Base-by-base conservation (phyloP, 257 asterid species). In the Ocimum tenuiflorum region DNA sequence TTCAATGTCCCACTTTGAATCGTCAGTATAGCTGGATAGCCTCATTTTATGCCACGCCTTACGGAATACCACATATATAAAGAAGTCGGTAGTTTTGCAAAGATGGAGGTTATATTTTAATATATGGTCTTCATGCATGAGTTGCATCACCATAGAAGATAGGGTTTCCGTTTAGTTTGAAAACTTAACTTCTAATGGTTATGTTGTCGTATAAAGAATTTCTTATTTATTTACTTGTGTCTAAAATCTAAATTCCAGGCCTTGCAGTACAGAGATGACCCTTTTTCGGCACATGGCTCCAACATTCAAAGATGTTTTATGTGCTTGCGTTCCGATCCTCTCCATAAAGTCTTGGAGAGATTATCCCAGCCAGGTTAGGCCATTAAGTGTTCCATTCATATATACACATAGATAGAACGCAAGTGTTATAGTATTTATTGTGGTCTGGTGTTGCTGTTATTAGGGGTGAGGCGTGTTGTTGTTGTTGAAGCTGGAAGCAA, bases 401-500 rank as follows among this genome's bases (percentile, higher is more conserved):
- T 51, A 43, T 8, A 36, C 43, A 41, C 31, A 48, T 2, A 65
- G n/a, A n/a, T n/a, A n/a, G n/a, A n/a, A n/a, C n/a, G n/a, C n/a
- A n/a, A n/a, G n/a, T n/a, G n/a, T n/a, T n/a, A n/a, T n/a, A 31
- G 39, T 29, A 51, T 23, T 50, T 71, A 27, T 29, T 65, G 0
- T 53, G 36, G 15, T 49, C 38, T 51, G n/a, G 9, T 41, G 24
- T 12, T 10, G 0, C 18, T 67, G 8, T 27, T 55, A 65, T 36
- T 81, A 92, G 99, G 96, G 56, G 96, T 92, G 55, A 81, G 99
- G 65, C 91, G 97, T 49, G 72, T 92, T 15, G 66, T 92, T 8
- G 74, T 92, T 1, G 95, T 92, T 68, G 97, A 92, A 79, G 99
- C 99, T 57, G 99, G 99, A 76, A 92, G 95, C 83, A 92, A 92